Evolutionary conservation across 208 protist genomes (phyloP), one percentile per base, ranked within the genome.

Genomic region (Leishmania martiniquensis): DNA sequence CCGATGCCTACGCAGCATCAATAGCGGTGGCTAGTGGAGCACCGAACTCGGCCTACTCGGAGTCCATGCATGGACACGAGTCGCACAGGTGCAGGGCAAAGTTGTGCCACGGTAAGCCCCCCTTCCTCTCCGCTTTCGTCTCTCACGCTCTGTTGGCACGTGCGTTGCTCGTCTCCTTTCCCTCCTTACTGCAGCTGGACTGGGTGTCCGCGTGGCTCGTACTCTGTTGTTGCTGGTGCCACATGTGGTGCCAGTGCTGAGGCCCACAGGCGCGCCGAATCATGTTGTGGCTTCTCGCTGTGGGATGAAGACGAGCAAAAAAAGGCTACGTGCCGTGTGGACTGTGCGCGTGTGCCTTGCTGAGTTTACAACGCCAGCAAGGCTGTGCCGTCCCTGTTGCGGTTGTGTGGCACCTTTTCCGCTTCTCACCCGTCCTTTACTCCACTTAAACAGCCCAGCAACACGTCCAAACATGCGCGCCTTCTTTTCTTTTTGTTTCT

Each of bases 1-100:
- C 83, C 90, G 20, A 89, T 96, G 87, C 88, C 88, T 20, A 63
- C 81, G 1, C 51, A 77, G 51, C 25, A 77, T 25, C 39, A 68
- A n/a, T 79, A 75, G 49, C 0, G 37, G 32, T 22, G 20, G 49
- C n/a, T 72, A 45, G 1, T 72, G 67, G n/a, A 42, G 67, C 44
- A 34, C 47, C 49, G 20, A 57, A 42, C 25, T 49, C 63, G 22
- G 63, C 37, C 22, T 49, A 25, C 5, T 37, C 34, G 9, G 25
- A n/a, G 37, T 2, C 25, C 6, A 15, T 69, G n/a, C 32, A 12
- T n/a, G 63, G 42, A 4, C 20, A 25, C 7, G 63, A n/a, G 25
- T 29, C 10, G 2, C 57, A 9, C 15, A 63, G 12, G 57, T 9
- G 57, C 13, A 63, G 29, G 3, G 57, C 20, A 29, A 15, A 63